These are phyloP conservation scores for Magnaporthiopsis rhizophila DNA, from an alignment of 2,329 filamentous ascomycete species.

Conservation along the genomic window DNA sequence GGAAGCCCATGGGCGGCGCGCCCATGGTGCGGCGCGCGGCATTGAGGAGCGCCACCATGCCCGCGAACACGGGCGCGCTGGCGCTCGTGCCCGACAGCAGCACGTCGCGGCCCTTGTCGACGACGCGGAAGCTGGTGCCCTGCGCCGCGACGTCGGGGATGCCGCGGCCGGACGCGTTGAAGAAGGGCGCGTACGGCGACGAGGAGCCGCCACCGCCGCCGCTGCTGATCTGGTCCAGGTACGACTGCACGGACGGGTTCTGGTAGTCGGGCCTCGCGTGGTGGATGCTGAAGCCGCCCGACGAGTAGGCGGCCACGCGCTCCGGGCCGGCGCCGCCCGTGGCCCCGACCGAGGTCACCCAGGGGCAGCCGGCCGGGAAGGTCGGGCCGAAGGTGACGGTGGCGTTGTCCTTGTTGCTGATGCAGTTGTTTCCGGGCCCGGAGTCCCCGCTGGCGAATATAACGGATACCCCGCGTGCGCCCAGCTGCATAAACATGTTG, in stretches of 20 bases:
- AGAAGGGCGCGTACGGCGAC: conserved; percentile 29
- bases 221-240: conserved; percentile 30
- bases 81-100: conserved; percentile 25
- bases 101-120: conserved; percentile 15
- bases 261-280: conserved; percentile 35
- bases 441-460: conserved; percentile 52
- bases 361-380: conserved; percentile 30
- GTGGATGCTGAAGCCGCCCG: conserved; percentile 40
- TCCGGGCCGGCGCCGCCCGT: conserved; percentile 32
- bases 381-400: conserved; percentile 29
- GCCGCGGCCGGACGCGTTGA: conserved; percentile 34
- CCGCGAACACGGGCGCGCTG: conserved; percentile 31
- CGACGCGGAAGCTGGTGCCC: conserved; percentile 26
- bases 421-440: conserved; percentile 54
- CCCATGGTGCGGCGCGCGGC: conserved; percentile 28
- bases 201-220: conserved; percentile 9
- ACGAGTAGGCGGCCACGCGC: conserved; percentile 20
- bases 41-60: conserved; percentile 33
- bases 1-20: conserved; percentile 26
- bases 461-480: conserved; percentile 59
- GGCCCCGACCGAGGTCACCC: conserved; percentile 44
- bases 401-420: conserved; percentile 41
- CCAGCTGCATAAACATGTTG: conserved; percentile 55
- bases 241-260: conserved; percentile 25
- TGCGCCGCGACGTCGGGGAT: conserved; percentile 48